Percentiles rank a stretch among this genome's conserved stretches.
Evolutionary conservation across 2,329 filamentous ascomycete species (phyloP).

Genomic region (Rugonectria rugulosa): DNA sequence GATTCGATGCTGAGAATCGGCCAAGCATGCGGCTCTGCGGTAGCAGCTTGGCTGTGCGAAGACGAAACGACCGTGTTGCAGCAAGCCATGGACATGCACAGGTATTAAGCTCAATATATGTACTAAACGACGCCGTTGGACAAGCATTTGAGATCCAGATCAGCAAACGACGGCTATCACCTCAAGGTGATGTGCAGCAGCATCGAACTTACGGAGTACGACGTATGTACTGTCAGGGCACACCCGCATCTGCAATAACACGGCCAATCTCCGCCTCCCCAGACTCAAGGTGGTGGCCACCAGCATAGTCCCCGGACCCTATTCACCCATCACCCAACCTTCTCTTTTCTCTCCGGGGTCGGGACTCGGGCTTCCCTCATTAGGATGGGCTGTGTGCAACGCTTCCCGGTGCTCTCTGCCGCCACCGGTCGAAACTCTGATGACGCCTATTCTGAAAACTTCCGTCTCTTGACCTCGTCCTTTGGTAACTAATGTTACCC

Average conservation of each 20-base stretch:
- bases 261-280: slow-evolving; percentile 15
- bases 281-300: slow-evolving; percentile 6
- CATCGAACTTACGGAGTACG: no score
- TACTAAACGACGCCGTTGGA: neutral
- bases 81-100: neutral
- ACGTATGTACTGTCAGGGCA: slow-evolving; percentile 3
- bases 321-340: no score
- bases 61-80: slow-evolving; percentile 1
- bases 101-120: neutral
- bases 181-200: neutral
- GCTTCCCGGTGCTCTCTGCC: neutral
- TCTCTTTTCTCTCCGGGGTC: slow-evolving; percentile 1
- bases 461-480: no score
- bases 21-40: slow-evolving; percentile 30
- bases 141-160: neutral
- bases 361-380: neutral
- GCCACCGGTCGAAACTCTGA: neutral
- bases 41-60: slow-evolving; percentile 2
- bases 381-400: neutral
- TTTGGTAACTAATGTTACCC: no score
- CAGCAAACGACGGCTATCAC: neutral
- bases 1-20: slow-evolving; percentile 2
- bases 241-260: slow-evolving; percentile 4
- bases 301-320: slow-evolving; percentile 10
- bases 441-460: neutral